Evolutionary conservation across 495 filamentous ascomycete genomes (phyloP).

Genomic region (Penicillium salamii): DNA sequence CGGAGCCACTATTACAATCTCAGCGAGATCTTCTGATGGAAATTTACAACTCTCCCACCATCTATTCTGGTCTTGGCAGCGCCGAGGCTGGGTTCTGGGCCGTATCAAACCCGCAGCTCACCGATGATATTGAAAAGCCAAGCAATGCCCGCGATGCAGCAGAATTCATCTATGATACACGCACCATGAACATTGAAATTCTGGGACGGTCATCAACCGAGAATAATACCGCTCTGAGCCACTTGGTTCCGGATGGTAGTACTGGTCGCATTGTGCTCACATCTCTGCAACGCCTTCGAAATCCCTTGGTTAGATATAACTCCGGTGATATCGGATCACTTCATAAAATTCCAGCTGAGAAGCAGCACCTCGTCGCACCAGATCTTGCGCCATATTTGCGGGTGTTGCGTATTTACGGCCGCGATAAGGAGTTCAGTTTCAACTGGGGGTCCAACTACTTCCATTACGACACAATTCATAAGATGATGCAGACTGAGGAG

Average conservation of each 20-base stretch:
- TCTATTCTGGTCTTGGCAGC: conserved; percentile 26
- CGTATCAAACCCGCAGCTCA: neutral
- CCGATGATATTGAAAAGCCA: too few species aligned
- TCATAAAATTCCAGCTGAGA: conserved; percentile 12
- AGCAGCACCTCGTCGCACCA: too few species aligned
- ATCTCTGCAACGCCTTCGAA: conserved; percentile 32
- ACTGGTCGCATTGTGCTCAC: conserved; percentile 34
- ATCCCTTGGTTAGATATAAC: conserved; percentile 39
- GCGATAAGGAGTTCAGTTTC: conserved; percentile 37
- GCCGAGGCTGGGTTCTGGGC: conserved; percentile 29
- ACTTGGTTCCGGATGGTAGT: too few species aligned
- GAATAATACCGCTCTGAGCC: too few species aligned
- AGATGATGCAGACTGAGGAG: conserved; percentile 11
- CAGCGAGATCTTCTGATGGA: conserved; percentile 11
- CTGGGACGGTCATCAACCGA: too few species aligned
- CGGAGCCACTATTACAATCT: conserved; percentile 18
- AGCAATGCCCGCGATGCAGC: too few species aligned
- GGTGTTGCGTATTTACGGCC: conserved; percentile 28
- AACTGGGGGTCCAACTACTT: conserved; percentile 30
- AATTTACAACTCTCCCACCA: conserved; percentile 10
- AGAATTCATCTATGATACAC: conserved; percentile 34
- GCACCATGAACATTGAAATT: conserved; percentile 27
- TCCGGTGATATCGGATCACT: conserved; percentile 38
- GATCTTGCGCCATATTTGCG: conserved; percentile 13
- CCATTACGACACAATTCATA: conserved; percentile 20